Evolutionary conservation across 2,329 filamentous ascomycete genomes (phyloP).

Genomic region (Penicillium frequentans): DNA sequence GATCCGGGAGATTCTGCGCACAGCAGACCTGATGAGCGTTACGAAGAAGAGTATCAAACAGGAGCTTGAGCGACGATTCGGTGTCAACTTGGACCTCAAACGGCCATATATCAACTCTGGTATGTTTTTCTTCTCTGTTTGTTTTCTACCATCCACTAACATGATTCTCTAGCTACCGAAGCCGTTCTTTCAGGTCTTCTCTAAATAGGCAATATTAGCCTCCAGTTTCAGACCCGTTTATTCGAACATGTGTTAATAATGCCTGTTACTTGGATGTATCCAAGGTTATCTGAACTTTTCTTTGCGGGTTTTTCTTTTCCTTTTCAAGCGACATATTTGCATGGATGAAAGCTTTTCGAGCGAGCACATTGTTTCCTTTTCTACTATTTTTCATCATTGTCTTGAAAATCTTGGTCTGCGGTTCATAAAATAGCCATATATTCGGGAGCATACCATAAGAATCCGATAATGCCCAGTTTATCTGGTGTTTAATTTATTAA

Average conservation of each 20-base stretch:
- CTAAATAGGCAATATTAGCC: conserved; percentile 38
- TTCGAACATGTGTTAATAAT: conserved; percentile 21
- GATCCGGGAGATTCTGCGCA: conserved; percentile 89
- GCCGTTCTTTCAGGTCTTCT: conserved; percentile 75
- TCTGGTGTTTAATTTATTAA: conserved; percentile 8
- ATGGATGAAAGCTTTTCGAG: conserved; percentile 23
- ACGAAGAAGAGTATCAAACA: conserved; percentile 98
- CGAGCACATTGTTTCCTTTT: conserved; percentile 4
- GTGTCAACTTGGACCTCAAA: conserved; percentile 80
- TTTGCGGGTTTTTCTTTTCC: neutral
- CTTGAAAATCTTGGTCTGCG: conserved; percentile 9
- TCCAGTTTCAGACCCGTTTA: neutral
- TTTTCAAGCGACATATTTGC: conserved; percentile 17
- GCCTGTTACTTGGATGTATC: neutral
- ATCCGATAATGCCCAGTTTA: conserved; percentile 13
- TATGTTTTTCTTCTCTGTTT: conserved; percentile 51
- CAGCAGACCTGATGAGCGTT: conserved; percentile 92
- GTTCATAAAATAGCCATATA: conserved; percentile 9
- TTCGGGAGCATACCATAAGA: conserved; percentile 5
- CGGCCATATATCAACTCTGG: conserved; percentile 91
- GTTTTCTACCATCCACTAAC: conserved; percentile 14
- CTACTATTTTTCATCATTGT: neutral
- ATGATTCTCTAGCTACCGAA: conserved; percentile 64
- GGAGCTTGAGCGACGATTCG: conserved; percentile 89
- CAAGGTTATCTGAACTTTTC: neutral